Evolutionary conservation across 768 basidiomycete species (phyloP).

Genomic region (Scleroderma citrinum): DNA sequence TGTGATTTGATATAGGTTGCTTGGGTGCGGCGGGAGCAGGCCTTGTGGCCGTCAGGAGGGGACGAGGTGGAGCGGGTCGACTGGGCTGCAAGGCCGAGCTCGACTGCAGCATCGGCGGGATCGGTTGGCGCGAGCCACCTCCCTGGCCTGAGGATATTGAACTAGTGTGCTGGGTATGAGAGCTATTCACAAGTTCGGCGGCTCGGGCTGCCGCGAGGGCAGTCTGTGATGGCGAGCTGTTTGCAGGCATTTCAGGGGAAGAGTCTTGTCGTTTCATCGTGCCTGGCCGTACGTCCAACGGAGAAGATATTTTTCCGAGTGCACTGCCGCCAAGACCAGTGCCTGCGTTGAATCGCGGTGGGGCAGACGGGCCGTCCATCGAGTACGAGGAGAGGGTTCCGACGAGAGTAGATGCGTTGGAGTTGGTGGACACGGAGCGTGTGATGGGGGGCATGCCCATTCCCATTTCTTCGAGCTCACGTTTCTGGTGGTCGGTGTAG

Average conservation of each 20-base stretch:
- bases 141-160: constrained; percentile 33
- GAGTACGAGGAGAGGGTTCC: constrained; percentile 31
- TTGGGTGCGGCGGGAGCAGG: constrained; percentile 49
- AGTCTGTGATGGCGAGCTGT: constrained; percentile 26
- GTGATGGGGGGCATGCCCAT: constrained; percentile 26
- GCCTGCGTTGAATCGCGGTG: constrained; percentile 83
- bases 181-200: constrained; percentile 58
- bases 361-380: constrained; percentile 38
- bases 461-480: constrained; percentile 71
- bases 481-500: constrained; percentile 96
- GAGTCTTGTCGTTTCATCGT: constrained; percentile 42
- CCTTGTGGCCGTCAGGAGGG: constrained; percentile 49
- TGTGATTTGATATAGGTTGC: constrained; percentile 38
- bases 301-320: constrained; percentile 38
- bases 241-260: constrained; percentile 30
- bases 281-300: constrained; percentile 31
- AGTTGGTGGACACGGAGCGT: constrained; percentile 16
- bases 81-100: constrained; percentile 45
- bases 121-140: constrained; percentile 20
- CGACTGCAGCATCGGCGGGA: constrained; percentile 19
- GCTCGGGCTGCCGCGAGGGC: constrained; percentile 50
- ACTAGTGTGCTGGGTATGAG: constrained; percentile 35
- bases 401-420: constrained; percentile 28
- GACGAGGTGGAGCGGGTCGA: constrained; percentile 66
- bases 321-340: constrained; percentile 79